These are phyloP conservation scores for Passalora sequoiae DNA, from an alignment of 2,329 filamentous ascomycete genomes.

Conservation along the genomic window DNA sequence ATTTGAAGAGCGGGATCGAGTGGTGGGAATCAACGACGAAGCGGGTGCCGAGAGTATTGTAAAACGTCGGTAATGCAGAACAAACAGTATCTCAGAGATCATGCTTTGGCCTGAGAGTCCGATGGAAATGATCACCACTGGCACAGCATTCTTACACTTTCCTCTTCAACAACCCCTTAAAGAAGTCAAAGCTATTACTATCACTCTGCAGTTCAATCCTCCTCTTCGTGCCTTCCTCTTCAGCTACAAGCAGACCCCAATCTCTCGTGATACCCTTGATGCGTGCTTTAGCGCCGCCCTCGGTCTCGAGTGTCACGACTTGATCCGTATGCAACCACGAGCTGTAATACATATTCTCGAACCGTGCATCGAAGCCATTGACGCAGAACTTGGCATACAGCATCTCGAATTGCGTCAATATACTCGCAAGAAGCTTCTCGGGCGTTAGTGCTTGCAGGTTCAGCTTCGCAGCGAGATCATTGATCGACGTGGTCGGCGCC, in stretches of 20 bases:
- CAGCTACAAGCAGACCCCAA: conserved; percentile 79
- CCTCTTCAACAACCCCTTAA: conserved; percentile 75
- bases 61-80: too few relatives aligned
- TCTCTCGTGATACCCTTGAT: conserved; percentile 87
- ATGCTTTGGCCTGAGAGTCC: too few relatives aligned
- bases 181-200: conserved; percentile 98
- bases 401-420: conserved; percentile 71
- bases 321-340: conserved; percentile 75
- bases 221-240: conserved; percentile 79
- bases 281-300: conserved; percentile 67
- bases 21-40: too few relatives aligned
- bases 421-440: conserved; percentile 75
- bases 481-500: conserved; percentile 80
- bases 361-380: conserved; percentile 65
- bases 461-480: conserved; percentile 56
- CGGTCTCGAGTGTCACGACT: conserved; percentile 70
- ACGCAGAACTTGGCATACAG: conserved; percentile 71
- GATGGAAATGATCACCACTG: too few relatives aligned
- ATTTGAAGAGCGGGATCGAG: too few relatives aligned
- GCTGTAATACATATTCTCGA: conserved; percentile 73
- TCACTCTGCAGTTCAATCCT: conserved; percentile 86
- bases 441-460: conserved; percentile 47
- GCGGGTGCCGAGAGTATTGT: too few relatives aligned
- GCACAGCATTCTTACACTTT: conserved; percentile 65
- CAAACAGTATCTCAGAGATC: too few relatives aligned